Base-by-base conservation (phyloP, 805 yeast genomes). In the Sugiyamaella chiloensis region DNA sequence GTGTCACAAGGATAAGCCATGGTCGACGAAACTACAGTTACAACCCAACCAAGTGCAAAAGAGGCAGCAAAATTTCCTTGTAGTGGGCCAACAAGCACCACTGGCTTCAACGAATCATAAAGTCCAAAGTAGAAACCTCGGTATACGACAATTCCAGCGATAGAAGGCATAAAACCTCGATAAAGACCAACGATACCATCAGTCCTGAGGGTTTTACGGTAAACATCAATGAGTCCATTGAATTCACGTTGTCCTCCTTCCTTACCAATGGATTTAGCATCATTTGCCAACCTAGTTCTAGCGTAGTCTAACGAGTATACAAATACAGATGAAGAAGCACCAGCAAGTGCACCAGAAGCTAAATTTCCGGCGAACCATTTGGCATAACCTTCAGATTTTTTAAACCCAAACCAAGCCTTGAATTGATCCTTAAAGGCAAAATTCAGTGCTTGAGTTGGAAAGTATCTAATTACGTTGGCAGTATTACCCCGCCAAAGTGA, bases 401-500 rank as follows among this genome's bases (percentile, higher is more conserved):
- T 89, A 88, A 87, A 88, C 77, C 96, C 96, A 72, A 89, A 89
- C 84, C 88, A 74, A 65, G 83, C 81, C 84, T 89, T 89, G 79
- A 90, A 86, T 78, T 87, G 86, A 74, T 90, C 97, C 81, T 89
- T 90, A 91, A 89, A 90, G 67, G 97, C 97, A 67, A 89, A 90
- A 85, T 89, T 89, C 71, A 89, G 82, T 65, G 97, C 97, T 78
- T 89, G 96, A 73, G 97, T 90, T 74, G 97, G 97, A 95, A 89
- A 89, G 83, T 90, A 89, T 81, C 96, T 86, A 79, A 89, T 84
- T 71, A 89, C 96, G 78, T 89, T 89, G 68, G 97, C 97, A 59
- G 96, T 90, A 90, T 89, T 89, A 82, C 97, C 97, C 85, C 96
- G 86, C 97, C 97, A 89, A 91, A 89, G 88, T 58, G 97, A 76